These are phyloP conservation scores for Centaurea solstitialis DNA, from an alignment of 129 eudicot genomes.

Conservation along the genomic window DNA sequence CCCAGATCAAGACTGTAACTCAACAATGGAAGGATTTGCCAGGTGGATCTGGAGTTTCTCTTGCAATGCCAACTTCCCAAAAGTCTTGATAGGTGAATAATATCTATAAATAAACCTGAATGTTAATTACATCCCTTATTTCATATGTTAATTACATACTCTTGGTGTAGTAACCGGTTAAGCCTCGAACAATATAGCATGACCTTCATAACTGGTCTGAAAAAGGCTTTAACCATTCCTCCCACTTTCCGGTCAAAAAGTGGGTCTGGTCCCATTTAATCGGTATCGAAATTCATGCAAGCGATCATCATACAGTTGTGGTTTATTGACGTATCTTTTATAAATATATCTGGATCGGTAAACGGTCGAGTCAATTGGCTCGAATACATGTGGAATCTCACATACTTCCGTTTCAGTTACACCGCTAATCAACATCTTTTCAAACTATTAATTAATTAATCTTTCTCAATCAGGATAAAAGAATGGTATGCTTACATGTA, in stretches of 20 bases:
- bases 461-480: neutral
- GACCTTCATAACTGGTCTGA: neutral
- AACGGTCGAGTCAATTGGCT: neutral
- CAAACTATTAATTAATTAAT: neutral
- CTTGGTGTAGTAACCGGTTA: neutral
- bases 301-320: neutral
- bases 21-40: conserved; percentile 95
- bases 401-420: neutral
- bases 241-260: neutral
- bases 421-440: neutral
- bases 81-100: conserved; percentile 33
- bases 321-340: neutral
- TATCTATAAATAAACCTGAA: neutral
- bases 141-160: neutral
- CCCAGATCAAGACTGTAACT: conserved; percentile 88
- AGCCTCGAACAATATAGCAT: neutral
- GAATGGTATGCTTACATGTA: neutral
- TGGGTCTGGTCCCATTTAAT: neutral
- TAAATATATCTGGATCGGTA: no score
- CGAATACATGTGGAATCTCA: neutral
- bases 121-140: neutral
- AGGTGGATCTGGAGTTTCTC: conserved; percentile 66
- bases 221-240: neutral
- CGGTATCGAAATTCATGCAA: neutral
- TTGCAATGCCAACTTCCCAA: conserved; percentile 96